These are phyloP conservation scores for Adansonia rubrostipa DNA, from an alignment of 441 rosid species.

Conservation along the genomic window DNA sequence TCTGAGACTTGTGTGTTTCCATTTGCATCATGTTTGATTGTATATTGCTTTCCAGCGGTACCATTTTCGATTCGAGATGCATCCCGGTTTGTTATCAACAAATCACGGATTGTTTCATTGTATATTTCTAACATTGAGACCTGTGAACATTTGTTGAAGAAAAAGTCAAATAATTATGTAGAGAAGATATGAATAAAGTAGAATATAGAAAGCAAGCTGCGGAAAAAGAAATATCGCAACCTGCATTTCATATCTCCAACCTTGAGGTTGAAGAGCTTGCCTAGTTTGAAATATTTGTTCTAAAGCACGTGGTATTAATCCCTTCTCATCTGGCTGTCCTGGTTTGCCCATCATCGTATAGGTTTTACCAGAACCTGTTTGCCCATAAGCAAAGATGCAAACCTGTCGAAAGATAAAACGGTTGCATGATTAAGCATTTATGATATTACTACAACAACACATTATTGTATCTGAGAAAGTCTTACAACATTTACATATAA, in stretches of 20 bases:
- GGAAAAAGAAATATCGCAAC: slow-evolving; percentile 32
- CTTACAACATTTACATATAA: background rate
- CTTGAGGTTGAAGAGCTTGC: slow-evolving; percentile 79
- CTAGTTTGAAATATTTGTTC: slow-evolving; percentile 89
- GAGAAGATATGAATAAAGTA: background rate
- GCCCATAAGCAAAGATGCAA: slow-evolving; percentile 98
- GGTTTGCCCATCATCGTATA: slow-evolving; percentile 98
- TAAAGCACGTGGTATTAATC: slow-evolving; percentile 87
- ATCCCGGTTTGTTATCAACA: slow-evolving; percentile 65
- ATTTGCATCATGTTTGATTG: slow-evolving; percentile 81
- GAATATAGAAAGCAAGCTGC: background rate
- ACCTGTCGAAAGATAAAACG: slow-evolving; percentile 49
- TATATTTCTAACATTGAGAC: slow-evolving; percentile 97
- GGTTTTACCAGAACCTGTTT: slow-evolving; percentile 97
- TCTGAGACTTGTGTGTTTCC: slow-evolving; percentile 84
- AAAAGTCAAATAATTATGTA: background rate
- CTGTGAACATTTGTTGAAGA: slow-evolving; percentile 40
- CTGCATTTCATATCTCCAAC: slow-evolving; percentile 97
- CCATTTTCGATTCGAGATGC: slow-evolving; percentile 30
- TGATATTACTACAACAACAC: background rate
- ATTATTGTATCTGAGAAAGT: background rate
- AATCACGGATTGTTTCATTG: slow-evolving; percentile 93
- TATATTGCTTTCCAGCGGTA: slow-evolving; percentile 71
- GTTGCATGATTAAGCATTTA: background rate
- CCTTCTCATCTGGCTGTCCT: slow-evolving; percentile 68